phyloP scores from a whole-genome alignment of 139 green algal species.

The Tetratostichococcus sp. region DNA sequence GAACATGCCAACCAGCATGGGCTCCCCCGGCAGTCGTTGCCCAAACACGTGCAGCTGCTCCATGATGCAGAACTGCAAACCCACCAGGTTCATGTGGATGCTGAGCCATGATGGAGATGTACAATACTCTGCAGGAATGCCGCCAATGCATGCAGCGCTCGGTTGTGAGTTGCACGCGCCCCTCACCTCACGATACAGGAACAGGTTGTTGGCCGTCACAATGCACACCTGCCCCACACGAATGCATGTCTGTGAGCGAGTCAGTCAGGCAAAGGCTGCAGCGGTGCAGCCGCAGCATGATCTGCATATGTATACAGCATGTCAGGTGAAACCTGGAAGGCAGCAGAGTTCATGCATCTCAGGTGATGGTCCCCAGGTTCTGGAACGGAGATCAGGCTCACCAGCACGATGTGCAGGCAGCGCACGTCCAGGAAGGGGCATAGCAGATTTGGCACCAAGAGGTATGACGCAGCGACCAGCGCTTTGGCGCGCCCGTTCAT shows the following conservation, averaged over 20 bases:
- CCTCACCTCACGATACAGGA: not conserved
- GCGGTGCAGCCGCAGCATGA: too few species aligned
- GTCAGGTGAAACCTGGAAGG: too few species aligned
- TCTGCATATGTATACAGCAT: too few species aligned
- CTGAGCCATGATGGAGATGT: too few species aligned
- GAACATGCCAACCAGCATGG: not conserved
- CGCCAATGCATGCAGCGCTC: too few species aligned
- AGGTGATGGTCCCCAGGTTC: too few species aligned
- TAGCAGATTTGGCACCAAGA: not conserved
- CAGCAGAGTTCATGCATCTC: too few species aligned
- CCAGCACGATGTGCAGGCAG: slow-evolving; percentile 1
- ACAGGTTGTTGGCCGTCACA: not conserved
- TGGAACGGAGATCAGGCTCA: not conserved
- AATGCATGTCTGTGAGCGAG: too few species aligned
- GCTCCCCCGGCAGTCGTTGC: not conserved
- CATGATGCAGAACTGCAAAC: not conserved
- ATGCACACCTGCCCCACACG: not conserved
- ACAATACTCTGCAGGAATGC: too few species aligned
- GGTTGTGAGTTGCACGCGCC: not conserved
- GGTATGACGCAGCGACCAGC: not conserved
- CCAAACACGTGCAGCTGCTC: not conserved
- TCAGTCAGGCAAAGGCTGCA: too few species aligned
- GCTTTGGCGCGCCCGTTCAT: not conserved
- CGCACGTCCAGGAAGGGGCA: not conserved
- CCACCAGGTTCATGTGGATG: not conserved